These are phyloP conservation scores for Suhomyces anneliseae DNA, from an alignment of 1,139 yeast species.

Conservation along the genomic window DNA sequence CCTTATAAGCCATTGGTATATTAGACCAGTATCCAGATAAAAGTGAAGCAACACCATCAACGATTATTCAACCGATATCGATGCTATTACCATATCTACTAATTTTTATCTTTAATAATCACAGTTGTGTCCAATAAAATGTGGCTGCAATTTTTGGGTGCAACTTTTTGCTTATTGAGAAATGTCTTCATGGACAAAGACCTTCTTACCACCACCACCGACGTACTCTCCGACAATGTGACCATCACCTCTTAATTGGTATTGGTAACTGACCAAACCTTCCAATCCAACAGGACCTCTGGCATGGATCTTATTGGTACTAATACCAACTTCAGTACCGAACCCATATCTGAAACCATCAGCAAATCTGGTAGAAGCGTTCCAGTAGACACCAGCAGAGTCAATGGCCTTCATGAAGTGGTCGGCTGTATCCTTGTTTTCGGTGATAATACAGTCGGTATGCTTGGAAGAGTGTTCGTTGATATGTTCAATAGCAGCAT, in stretches of 20 bases:
- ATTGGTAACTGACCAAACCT: slow-evolving; percentile 94
- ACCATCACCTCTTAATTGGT: slow-evolving; percentile 87
- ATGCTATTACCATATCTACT: too few species aligned
- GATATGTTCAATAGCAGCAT: slow-evolving; percentile 78
- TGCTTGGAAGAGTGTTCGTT: slow-evolving; percentile 93
- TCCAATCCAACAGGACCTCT: slow-evolving; percentile 98
- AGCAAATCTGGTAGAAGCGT: slow-evolving; percentile 94
- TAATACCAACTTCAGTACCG: slow-evolving; percentile 97
- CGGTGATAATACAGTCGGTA: slow-evolving; percentile 90
- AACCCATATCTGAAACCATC: slow-evolving; percentile 98
- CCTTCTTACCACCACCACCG: slow-evolving; percentile 87
- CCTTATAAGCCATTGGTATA: too few species aligned
- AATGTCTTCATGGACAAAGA: slow-evolving; percentile 72
- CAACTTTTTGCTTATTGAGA: background rate
- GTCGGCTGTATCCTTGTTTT: slow-evolving; percentile 66
- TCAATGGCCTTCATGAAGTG: slow-evolving; percentile 82
- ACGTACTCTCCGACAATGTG: slow-evolving; percentile 88
- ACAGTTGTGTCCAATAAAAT: too few species aligned
- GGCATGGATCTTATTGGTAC: slow-evolving; percentile 95
- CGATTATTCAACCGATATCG: too few species aligned
- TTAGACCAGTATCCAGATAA: too few species aligned
- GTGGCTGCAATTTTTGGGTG: too few species aligned
- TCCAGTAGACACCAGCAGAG: slow-evolving; percentile 98
- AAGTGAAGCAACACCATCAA: too few species aligned
- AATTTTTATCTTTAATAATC: too few species aligned